These are phyloP conservation scores for Calendula officinalis DNA, from an alignment of 129 eudicot species.

Conservation along the genomic window DNA sequence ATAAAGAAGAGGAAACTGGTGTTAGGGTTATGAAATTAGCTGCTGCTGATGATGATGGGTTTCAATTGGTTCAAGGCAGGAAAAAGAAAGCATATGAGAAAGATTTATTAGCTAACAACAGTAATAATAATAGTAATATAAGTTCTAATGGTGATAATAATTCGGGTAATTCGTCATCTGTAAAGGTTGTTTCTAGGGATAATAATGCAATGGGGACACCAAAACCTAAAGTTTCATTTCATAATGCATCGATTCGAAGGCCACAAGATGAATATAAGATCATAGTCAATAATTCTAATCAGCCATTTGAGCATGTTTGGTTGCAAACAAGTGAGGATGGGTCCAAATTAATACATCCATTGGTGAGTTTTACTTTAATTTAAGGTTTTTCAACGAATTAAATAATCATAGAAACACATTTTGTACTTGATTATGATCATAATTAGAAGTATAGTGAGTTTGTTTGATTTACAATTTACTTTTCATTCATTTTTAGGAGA, in stretches of 20 bases:
- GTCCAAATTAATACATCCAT: constrained; percentile 69
- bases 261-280: constrained; percentile 89
- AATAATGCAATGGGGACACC: constrained; percentile 26
- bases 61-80: constrained; percentile 70
- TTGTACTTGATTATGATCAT: no score
- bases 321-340: constrained; percentile 76
- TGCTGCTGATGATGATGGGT: constrained; percentile 49
- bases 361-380: constrained; percentile 42
- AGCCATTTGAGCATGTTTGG: constrained; percentile 87
- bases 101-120: not conserved
- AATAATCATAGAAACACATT: no score
- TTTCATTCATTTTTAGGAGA: constrained; percentile 51
- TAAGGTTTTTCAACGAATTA: not conserved
- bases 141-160: constrained; percentile 5
- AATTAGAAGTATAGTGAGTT: not conserved
- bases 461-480: not conserved
- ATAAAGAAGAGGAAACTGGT: constrained; percentile 48
- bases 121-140: not conserved
- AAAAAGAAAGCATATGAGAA: constrained; percentile 39
- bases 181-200: constrained; percentile 54
- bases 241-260: constrained; percentile 54
- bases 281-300: constrained; percentile 62
- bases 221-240: constrained; percentile 73
- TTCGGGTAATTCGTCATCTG: no score
- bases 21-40: constrained; percentile 30